These are phyloP conservation scores for Paecilomyces sp. DNA, from an alignment of 2,329 filamentous ascomycete species.

Conservation along the genomic window DNA sequence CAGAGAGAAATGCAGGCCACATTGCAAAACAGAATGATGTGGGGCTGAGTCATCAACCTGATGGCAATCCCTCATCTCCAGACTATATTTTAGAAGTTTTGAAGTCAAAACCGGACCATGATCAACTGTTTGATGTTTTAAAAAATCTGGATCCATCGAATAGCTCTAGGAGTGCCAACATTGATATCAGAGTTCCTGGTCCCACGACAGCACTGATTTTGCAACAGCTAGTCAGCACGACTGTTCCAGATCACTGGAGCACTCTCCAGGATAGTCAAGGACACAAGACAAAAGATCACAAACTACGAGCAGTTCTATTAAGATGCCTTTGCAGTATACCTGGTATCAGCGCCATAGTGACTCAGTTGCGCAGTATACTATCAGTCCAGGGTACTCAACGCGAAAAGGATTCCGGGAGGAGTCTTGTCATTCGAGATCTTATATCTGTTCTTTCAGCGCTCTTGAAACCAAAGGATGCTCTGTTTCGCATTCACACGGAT, in stretches of 20 bases:
- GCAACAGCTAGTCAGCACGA: constrained; percentile 65
- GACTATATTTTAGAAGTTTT: constrained; percentile 29
- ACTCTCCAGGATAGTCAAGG: constrained; percentile 37
- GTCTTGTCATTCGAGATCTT: constrained; percentile 26
- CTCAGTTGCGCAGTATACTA: constrained; percentile 59
- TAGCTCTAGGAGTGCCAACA: constrained; percentile 11
- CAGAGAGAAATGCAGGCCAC: constrained; percentile 6
- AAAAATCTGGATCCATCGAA: constrained; percentile 28
- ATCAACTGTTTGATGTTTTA: constrained; percentile 24
- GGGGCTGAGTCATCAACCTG: constrained; percentile 6
- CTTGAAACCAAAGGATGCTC: constrained; percentile 38
- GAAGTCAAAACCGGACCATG: constrained; percentile 30
- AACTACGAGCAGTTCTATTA: constrained; percentile 44
- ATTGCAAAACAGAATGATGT: constrained; percentile 2
- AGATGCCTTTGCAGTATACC: constrained; percentile 64
- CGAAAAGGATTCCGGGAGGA: constrained; percentile 25
- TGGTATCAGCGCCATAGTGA: constrained; percentile 69
- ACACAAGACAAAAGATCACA: constrained; percentile 10
- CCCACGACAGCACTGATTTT: constrained; percentile 68
- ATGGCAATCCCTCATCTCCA: constrained; percentile 17
- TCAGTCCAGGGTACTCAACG: constrained; percentile 15
- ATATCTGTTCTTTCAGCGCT: constrained; percentile 30
- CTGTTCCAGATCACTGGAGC: constrained; percentile 76
- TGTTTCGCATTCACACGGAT: constrained; percentile 39
- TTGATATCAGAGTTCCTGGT: constrained; percentile 56